Evolutionary conservation across 495 filamentous ascomycete species (phyloP).

Genomic region (Xylaria bambusicola): DNA sequence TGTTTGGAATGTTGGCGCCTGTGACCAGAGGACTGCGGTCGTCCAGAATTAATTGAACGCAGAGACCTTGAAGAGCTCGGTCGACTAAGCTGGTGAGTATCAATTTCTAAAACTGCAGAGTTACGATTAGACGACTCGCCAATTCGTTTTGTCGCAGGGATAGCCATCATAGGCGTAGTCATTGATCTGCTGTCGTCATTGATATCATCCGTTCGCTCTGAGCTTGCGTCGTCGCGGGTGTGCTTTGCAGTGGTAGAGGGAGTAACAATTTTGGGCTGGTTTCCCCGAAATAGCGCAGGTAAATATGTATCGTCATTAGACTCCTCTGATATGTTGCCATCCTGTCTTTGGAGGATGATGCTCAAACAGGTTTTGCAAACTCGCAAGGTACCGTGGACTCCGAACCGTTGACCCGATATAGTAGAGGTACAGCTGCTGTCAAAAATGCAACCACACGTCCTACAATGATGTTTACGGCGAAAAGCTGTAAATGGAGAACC

Average conservation of each 20-base stretch:
- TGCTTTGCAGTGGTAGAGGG: conserved; percentile 23
- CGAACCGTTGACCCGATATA: conserved; percentile 82
- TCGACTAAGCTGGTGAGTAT: conserved; percentile 67
- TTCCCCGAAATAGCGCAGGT: conserved; percentile 54
- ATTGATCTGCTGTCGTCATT: conserved; percentile 46
- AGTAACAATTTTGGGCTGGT: conserved; percentile 40
- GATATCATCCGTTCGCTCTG: conserved; percentile 42
- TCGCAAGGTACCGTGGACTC: conserved; percentile 80
- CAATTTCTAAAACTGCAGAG: conserved; percentile 90
- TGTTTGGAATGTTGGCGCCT: conserved; percentile 86
- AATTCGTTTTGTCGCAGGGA: conserved; percentile 81
- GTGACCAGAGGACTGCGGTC: conserved; percentile 75
- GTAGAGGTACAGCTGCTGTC: conserved; percentile 94
- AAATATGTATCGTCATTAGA: conserved; percentile 70
- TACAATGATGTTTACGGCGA: conserved; percentile 94
- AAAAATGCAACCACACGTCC: conserved; percentile 94
- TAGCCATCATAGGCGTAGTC: conserved; percentile 74
- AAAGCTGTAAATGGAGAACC: conserved; percentile 89
- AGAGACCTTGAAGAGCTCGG: conserved; percentile 93
- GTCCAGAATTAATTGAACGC: conserved; percentile 67
- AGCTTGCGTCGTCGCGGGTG: conserved; percentile 42
- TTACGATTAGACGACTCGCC: conserved; percentile 78
- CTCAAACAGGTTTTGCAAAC: conserved; percentile 94
- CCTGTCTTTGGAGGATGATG: conserved; percentile 87
- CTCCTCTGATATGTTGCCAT: conserved; percentile 75